Conservation (phyloP, 345 rosid genomes). For the Syzygium jambos region DNA sequence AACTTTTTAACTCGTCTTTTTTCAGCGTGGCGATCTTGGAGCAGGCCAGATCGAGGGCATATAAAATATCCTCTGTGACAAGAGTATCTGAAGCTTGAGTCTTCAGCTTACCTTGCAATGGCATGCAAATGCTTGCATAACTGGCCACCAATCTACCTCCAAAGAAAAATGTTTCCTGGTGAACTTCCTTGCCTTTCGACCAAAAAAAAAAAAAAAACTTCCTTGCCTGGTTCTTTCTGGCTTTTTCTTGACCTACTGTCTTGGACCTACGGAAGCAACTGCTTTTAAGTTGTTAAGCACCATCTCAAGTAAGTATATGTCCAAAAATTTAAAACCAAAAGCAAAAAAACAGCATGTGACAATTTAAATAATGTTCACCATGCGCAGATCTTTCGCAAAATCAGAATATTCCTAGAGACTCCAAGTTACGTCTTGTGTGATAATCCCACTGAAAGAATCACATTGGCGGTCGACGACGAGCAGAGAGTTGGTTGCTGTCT, state of each 20-base stretch:
- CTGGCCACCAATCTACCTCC: background rate
- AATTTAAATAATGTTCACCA: background rate
- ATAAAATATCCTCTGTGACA: background rate
- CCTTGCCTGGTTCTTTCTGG: background rate
- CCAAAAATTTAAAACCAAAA: background rate
- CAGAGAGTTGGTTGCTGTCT: background rate
- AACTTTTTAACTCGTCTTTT: background rate
- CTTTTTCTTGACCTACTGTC: background rate
- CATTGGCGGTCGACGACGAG: background rate
- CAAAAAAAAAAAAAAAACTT: no score
- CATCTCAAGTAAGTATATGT: background rate
- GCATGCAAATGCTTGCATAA: background rate
- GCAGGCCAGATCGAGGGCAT: background rate
- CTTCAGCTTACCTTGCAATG: background rate
- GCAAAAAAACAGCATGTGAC: background rate
- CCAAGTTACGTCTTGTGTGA: background rate
- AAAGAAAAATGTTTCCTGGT: background rate
- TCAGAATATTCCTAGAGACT: background rate
- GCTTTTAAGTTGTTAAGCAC: background rate
- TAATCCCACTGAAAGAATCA: background rate
- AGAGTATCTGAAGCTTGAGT: background rate
- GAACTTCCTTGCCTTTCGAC: background rate
- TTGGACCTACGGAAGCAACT: background rate
- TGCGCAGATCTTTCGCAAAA: background rate
- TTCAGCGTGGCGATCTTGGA: background rate